Conservation (phyloP, 2,329 filamentous ascomycete genomes). For the Pseudocercospora eumusae region DNA sequence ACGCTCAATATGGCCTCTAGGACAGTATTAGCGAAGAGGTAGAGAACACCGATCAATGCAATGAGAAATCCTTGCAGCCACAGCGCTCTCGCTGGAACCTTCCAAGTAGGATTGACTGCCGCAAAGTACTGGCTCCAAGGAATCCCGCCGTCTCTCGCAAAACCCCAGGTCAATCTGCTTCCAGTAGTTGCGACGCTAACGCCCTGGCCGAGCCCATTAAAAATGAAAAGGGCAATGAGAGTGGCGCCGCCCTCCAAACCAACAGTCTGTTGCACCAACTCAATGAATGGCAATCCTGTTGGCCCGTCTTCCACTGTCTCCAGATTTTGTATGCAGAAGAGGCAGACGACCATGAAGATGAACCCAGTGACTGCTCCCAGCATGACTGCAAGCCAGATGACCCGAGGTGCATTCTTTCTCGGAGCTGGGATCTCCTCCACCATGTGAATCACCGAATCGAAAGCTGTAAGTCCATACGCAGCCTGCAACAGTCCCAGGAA, state of each 20-base stretch:
- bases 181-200: slow-evolving; percentile 52
- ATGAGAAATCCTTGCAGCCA: slow-evolving; percentile 55
- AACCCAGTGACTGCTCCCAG: slow-evolving; percentile 52
- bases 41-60: slow-evolving; percentile 54
- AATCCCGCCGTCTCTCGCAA: slow-evolving; percentile 33
- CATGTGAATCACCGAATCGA: slow-evolving; percentile 62
- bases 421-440: slow-evolving; percentile 59
- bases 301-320: slow-evolving; percentile 47
- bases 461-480: slow-evolving; percentile 59
- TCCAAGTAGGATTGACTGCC: slow-evolving; percentile 52
- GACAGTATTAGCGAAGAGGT: slow-evolving; percentile 43
- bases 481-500: slow-evolving; percentile 60
- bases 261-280: slow-evolving; percentile 58
- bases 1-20: slow-evolving; percentile 50
- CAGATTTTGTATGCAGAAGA: slow-evolving; percentile 57
- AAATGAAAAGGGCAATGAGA: slow-evolving; percentile 56
- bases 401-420: slow-evolving; percentile 52
- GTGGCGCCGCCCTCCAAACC: slow-evolving; percentile 48
- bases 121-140: slow-evolving; percentile 36
- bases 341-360: slow-evolving; percentile 57
- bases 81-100: slow-evolving; percentile 55
- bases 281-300: slow-evolving; percentile 60
- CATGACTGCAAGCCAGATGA: slow-evolving; percentile 56
- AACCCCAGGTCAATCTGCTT: slow-evolving; percentile 34
- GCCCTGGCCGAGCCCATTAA: slow-evolving; percentile 58